These are phyloP conservation scores for Rosa rugosa DNA, from an alignment of 306 rosid species.

Conservation along the genomic window DNA sequence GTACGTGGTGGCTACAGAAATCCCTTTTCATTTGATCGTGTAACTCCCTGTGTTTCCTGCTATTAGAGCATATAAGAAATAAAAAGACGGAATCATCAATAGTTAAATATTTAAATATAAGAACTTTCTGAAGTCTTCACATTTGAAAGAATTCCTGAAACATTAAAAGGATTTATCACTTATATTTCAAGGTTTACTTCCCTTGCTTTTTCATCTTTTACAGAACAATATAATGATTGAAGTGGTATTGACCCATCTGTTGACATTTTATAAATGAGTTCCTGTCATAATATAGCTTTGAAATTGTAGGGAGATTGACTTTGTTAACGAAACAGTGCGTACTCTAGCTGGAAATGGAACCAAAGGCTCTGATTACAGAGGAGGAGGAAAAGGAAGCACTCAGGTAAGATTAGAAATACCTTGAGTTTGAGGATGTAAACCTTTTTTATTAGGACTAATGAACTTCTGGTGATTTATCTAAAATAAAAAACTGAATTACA, in stretches of 20 bases:
- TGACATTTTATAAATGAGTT: not conserved
- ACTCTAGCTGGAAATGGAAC: constrained; percentile 97
- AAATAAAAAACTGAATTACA: not conserved
- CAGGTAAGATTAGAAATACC: constrained; percentile 58
- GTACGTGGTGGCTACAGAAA: constrained; percentile 42
- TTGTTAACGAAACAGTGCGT: constrained; percentile 69
- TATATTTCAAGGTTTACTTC: not conserved
- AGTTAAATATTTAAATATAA: not conserved
- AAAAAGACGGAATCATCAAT: not conserved
- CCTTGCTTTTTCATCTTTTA: not conserved
- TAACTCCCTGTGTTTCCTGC: not conserved
- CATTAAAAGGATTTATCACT: not conserved
- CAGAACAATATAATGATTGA: not conserved
- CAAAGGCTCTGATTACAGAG: constrained; percentile 86
- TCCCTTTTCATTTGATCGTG: not conserved
- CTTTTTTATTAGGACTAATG: not conserved
- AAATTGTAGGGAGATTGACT: constrained; percentile 78
- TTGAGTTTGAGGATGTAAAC: constrained; percentile 17
- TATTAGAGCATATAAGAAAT: constrained; percentile 2
- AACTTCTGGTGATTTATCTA: constrained; percentile 3
- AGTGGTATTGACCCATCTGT: not conserved
- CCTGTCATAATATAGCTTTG: not conserved
- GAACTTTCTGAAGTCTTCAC: not conserved
- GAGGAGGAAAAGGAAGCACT: constrained; percentile 72
- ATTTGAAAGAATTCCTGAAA: not conserved